These are phyloP conservation scores for Neonectria magnoliae DNA, from an alignment of 2,329 filamentous ascomycete species.

Conservation along the genomic window DNA sequence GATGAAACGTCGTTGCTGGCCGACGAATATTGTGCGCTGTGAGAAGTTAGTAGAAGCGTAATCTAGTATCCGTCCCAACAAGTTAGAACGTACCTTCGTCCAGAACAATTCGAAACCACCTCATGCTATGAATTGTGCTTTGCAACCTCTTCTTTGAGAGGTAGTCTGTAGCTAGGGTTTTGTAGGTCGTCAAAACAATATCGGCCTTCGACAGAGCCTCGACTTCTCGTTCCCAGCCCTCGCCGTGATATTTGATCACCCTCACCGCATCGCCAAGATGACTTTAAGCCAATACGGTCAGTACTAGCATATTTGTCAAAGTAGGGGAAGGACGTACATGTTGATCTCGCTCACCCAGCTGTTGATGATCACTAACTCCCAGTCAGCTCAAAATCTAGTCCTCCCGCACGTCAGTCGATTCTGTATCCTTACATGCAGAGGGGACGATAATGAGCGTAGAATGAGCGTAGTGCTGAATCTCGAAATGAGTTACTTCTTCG, in stretches of 20 bases:
- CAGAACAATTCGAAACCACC: constrained; percentile 56
- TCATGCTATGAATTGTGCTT: constrained; percentile 43
- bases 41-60: neutral
- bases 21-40: constrained; percentile 63
- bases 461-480: constrained; percentile 40
- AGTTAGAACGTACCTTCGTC: constrained; percentile 54
- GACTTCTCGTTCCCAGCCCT: constrained; percentile 37
- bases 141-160: constrained; percentile 1
- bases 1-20: constrained; percentile 55
- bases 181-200: constrained; percentile 60
- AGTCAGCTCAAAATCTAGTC: neutral
- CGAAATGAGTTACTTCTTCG: constrained; percentile 22
- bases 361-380: constrained; percentile 50
- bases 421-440: constrained; percentile 48
- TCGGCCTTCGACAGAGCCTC: constrained; percentile 47
- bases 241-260: constrained; percentile 51
- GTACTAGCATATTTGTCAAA: neutral
- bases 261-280: constrained; percentile 46
- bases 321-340: constrained; percentile 39
- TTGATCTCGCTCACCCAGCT: constrained; percentile 53
- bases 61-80: too few species aligned
- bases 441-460: constrained; percentile 58
- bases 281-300: constrained; percentile 34
- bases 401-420: neutral
- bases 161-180: constrained; percentile 53